These are phyloP conservation scores for Candida argentea DNA, from an alignment of 805 yeast genomes.

Conservation along the genomic window DNA sequence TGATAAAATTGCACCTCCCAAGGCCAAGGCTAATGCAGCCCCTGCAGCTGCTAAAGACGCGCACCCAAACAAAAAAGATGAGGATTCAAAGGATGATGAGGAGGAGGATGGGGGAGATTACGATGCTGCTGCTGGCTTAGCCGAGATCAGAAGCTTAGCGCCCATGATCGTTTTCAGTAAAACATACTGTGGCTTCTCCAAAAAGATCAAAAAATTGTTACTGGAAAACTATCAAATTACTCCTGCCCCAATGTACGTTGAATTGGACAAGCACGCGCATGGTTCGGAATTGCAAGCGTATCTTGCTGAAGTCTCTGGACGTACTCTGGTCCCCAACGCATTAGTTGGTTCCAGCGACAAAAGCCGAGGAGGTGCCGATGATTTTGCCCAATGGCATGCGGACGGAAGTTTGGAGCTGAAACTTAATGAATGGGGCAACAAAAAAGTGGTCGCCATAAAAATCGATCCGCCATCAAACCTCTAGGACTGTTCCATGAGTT, in stretches of 20 bases:
- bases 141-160: conserved; percentile 45
- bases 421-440: conserved; percentile 56
- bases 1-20: too few species aligned
- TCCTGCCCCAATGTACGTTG: conserved; percentile 69
- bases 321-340: conserved; percentile 86
- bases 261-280: conserved; percentile 69
- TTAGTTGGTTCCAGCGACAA: conserved; percentile 48
- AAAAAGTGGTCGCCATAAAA: conserved; percentile 37
- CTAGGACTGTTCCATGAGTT: too few species aligned
- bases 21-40: neutral
- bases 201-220: conserved; percentile 57
- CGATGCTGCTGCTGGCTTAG: conserved; percentile 33
- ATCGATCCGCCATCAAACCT: conserved; percentile 49
- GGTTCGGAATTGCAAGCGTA: conserved; percentile 70
- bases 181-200: conserved; percentile 66
- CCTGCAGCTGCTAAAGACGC: conserved; percentile 1
- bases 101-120: conserved; percentile 8
- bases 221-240: conserved; percentile 52
- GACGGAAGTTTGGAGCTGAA: conserved; percentile 41
- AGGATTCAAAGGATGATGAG: too few species aligned
- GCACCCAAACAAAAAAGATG: too few species aligned
- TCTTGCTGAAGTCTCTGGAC: conserved; percentile 58
- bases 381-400: conserved; percentile 53
- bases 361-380: conserved; percentile 87
- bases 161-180: conserved; percentile 58